Evolutionary conservation across 768 basidiomycete species (phyloP), one percentile per base, ranked within the genome.

Genomic region (Omphalotus guepiniiformis): DNA sequence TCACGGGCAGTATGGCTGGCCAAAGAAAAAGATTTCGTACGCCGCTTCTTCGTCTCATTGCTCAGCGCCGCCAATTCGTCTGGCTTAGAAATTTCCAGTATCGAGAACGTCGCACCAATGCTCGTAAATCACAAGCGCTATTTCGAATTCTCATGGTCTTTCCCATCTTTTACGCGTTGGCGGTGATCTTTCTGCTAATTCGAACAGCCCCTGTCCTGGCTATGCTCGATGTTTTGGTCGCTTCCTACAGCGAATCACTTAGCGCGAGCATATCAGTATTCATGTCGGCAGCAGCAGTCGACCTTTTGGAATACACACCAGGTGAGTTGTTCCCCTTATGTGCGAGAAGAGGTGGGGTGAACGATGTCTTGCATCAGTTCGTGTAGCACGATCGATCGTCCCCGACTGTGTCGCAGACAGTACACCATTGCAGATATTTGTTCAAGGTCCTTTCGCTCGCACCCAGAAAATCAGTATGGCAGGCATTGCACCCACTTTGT

Each of bases 391-490:
- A 41, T 6, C 8, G 29, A n/a, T n/a, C n/a, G n/a, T n/a, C n/a
- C n/a, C n/a, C n/a, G n/a, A n/a, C n/a, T n/a, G n/a, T n/a, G n/a
- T n/a, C n/a, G n/a, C n/a, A n/a, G n/a, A 8, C 39, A 41, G 22
- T 4, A 8, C 15, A 16, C 39, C 25, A 4, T 4, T 41, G 13
- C 42, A 43, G 19, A 23, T 29, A 13, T 43, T 43, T 22, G 30
- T 32, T 43, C 42, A 43, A 32, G 42, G 42, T 7, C 29, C 42
- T 18, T 43, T 43, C 18, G n/a, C n/a, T n/a, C 22, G 22, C 13
- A 43, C 39, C 4, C 39, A 43, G 18, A 43, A 12, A 18, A 8
- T 43, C 11, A 30, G 42, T 43, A 32, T 32, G n/a, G 30, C n/a
- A n/a, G n/a, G n/a, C 6, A 26, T 9, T 43, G 13, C 27, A 13